Evolutionary conservation across 2,329 filamentous ascomycete species (phyloP), one percentile per base, ranked within the genome.

Genomic region (Reticulascus tulasneorum): DNA sequence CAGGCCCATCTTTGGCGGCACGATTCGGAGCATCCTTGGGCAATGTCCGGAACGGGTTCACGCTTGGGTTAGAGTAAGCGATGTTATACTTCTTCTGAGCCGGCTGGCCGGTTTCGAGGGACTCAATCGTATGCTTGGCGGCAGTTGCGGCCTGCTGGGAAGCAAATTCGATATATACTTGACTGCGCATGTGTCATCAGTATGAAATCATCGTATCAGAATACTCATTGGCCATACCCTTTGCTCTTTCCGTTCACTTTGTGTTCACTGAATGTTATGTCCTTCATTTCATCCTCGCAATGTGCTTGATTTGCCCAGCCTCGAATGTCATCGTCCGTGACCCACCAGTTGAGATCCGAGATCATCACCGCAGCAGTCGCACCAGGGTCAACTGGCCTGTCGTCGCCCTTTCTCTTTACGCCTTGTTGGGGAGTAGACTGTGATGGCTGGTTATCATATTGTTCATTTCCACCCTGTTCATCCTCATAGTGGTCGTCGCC

Each of bases 241-340:
- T 97, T 96, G 64, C 88, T 95, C 67, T 98, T 98, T 50, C 93
- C 93, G 50, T 98, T 98, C 30, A 97, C 90, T 59, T 98, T 98
- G 64, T 97, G 93, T 60, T 98, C 93, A 53, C 88, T 96, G 60
- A 97, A 98, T 0, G 90, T 95, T 33, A 98, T 79, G 43, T 97
- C 93, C 52, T 86, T 89, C 13, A 97, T 67, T 53, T 95, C 87
- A 29, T 82, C 75, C 59, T 97, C 93, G 49, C 80, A 86, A 3
- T 76, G 77, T n/a, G 84, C 86, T 47, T 86, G 75, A 47, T 81
- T 80, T 17, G 85, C 73, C 86, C 89, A 96, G 33, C 84, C 86
- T 35, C 93, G 84, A 38, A 98, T 79, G 50, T 97, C 89, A 54
- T 98, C 93, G 56, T 98, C 93, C 3, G 86, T 94, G 20, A 82